Evolutionary conservation across 177 flowering plant genomes (phyloP).

Genomic region (Vitis hybrid): DNA sequence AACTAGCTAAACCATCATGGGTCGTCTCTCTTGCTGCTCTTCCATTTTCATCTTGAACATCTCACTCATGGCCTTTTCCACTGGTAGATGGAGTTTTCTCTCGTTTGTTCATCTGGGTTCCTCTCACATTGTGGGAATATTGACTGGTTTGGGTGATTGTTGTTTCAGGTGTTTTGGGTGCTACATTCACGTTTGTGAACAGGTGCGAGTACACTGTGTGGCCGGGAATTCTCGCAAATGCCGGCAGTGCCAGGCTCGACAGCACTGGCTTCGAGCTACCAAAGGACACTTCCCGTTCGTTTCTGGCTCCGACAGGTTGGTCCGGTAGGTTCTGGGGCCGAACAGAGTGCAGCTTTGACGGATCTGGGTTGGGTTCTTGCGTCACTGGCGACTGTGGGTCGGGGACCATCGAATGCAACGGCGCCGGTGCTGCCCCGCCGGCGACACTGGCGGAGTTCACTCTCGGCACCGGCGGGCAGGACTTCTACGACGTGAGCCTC

Average conservation of each 20-base stretch:
- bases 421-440: conserved; percentile 46
- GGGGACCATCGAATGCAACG: conserved; percentile 40
- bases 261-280: conserved; percentile 75
- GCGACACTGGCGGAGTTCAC: conserved; percentile 64
- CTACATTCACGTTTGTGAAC: conserved; percentile 73
- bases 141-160: too few species aligned
- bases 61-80: conserved; percentile 9
- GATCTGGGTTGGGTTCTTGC: conserved; percentile 34
- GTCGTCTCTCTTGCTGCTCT: conserved; percentile 4
- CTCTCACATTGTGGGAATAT: background rate
- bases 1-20: conserved; percentile 16
- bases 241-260: conserved; percentile 51
- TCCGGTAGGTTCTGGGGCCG: conserved; percentile 62
- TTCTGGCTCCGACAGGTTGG: conserved; percentile 54
- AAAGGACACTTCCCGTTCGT: conserved; percentile 36
- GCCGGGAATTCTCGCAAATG: conserved; percentile 76
- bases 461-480: conserved; percentile 42
- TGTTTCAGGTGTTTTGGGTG: conserved; percentile 36
- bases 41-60: conserved; percentile 6
- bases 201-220: conserved; percentile 73
- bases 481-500: conserved; percentile 66
- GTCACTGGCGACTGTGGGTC: conserved; percentile 52
- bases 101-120: background rate
- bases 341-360: conserved; percentile 45
- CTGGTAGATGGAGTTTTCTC: background rate